Evolutionary conservation across 169 alveolate genomes (phyloP), one percentile per base, ranked within the genome.

Genomic region (Plasmodium relictum): DNA sequence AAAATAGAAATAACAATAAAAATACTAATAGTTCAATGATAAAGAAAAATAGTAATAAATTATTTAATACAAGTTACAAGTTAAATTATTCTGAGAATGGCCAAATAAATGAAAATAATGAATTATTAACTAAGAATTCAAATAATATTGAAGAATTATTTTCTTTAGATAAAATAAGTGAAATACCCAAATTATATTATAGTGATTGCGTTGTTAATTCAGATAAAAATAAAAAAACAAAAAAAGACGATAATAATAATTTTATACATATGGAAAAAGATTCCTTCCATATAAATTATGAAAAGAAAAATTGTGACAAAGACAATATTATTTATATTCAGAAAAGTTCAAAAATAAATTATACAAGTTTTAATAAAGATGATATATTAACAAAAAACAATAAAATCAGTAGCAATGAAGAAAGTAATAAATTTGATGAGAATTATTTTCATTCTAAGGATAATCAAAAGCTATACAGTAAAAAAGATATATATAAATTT

Each of bases 401-500:
- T n/a, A n/a, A n/a, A n/a, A n/a, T n/a, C n/a, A n/a, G n/a, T n/a
- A n/a, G n/a, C n/a, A n/a, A n/a, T n/a, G n/a, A n/a, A n/a, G n/a
- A n/a, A n/a, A n/a, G n/a, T n/a, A n/a, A n/a, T n/a, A n/a, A n/a
- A n/a, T 50, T 50, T 50, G 59, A 50, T 50, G n/a, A 50, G 12
- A 6, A 6, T 50, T 50, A 14, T 50, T 50, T 50, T 50, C n/a
- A 50, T n/a, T 24, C 31, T 42, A 26, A 58, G 58, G 50, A 62
- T 20, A 42, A 37, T 3, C 20, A 76, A 6, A 45, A 18, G 24
- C 6, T 48, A 31, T 41, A 24, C n/a, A 76, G 69, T 69, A 76
- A 76, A 45, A 76, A 76, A 24, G 16, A n/a, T 68, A 80, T 80
- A 39, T 80, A 80, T 62, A 70, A 80, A 59, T 66, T 65, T 66